Evolutionary conservation across 192 early-diverging fungal genomes (phyloP).

Genomic region (Geranomyces variabilis): DNA sequence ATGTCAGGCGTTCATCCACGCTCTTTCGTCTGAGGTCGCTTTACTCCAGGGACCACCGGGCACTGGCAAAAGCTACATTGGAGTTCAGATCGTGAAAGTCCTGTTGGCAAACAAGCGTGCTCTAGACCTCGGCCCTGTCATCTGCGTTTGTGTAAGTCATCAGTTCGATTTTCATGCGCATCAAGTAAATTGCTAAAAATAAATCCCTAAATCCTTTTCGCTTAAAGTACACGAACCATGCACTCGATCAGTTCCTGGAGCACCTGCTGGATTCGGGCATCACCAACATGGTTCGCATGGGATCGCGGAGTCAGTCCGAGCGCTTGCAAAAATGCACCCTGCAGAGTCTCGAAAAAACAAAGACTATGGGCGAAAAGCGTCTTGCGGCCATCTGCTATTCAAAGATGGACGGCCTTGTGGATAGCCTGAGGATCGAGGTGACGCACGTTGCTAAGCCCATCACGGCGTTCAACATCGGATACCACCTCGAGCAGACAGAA

Average conservation of each 20-base stretch:
- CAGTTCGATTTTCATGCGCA: too few relatives aligned
- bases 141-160: too few relatives aligned
- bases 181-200: too few relatives aligned
- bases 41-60: constrained; percentile 50
- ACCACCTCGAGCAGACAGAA: neutral
- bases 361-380: neutral
- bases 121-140: too few relatives aligned
- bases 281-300: constrained; percentile 52
- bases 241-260: constrained; percentile 65
- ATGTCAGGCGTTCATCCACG: too few relatives aligned
- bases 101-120: too few relatives aligned
- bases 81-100: constrained; percentile 21
- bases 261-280: constrained; percentile 50
- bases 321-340: neutral
- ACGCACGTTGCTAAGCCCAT: too few relatives aligned
- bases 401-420: too few relatives aligned
- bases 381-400: too few relatives aligned
- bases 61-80: constrained; percentile 13
- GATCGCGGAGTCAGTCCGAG: constrained; percentile 39
- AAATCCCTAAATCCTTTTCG: too few relatives aligned
- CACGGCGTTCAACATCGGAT: neutral
- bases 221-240: constrained; percentile 66
- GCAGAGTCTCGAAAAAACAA: neutral
- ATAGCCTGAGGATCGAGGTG: too few relatives aligned
- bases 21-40: too few relatives aligned